Percentiles rank a stretch among this genome's conserved stretches.
Evolutionary conservation across 345 rosid genomes (phyloP).

Genomic region (Mangifera indica): DNA sequence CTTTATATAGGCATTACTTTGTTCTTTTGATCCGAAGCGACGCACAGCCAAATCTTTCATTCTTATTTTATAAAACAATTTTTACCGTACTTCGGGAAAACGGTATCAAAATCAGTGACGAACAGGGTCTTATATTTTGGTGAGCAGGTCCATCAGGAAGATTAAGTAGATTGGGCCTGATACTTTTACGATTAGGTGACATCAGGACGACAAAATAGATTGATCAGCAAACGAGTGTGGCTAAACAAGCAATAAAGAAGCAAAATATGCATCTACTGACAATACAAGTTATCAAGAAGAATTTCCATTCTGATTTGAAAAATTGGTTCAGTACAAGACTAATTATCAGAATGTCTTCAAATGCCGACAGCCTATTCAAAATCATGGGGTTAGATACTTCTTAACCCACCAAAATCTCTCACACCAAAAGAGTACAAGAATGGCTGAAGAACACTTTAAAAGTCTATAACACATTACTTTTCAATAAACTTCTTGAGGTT

Average conservation of each 20-base stretch:
- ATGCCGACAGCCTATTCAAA: not conserved
- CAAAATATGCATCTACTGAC: not conserved
- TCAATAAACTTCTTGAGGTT: conserved; percentile 52
- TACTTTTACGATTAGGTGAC: not conserved
- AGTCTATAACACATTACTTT: conserved; percentile 21
- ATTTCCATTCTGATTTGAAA: not conserved
- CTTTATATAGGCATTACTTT: too few species aligned
- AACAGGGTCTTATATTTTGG: too few species aligned
- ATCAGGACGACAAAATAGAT: not conserved
- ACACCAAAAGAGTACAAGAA: not conserved
- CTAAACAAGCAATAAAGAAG: not conserved
- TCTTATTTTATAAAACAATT: too few species aligned
- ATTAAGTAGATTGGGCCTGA: too few species aligned
- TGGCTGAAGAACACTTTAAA: not conserved
- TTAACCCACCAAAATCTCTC: not conserved
- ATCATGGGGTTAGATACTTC: not conserved
- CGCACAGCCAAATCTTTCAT: too few species aligned
- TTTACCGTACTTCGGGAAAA: too few species aligned
- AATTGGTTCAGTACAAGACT: not conserved
- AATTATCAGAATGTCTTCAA: not conserved
- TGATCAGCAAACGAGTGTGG: not conserved
- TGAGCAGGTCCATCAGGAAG: too few species aligned
- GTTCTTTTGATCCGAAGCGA: too few species aligned
- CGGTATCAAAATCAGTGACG: too few species aligned
- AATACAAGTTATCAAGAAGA: not conserved